Evolutionary conservation across 1,284 basidiomycete genomes (phyloP).

Genomic region (Moesziomyces antarcticus): DNA sequence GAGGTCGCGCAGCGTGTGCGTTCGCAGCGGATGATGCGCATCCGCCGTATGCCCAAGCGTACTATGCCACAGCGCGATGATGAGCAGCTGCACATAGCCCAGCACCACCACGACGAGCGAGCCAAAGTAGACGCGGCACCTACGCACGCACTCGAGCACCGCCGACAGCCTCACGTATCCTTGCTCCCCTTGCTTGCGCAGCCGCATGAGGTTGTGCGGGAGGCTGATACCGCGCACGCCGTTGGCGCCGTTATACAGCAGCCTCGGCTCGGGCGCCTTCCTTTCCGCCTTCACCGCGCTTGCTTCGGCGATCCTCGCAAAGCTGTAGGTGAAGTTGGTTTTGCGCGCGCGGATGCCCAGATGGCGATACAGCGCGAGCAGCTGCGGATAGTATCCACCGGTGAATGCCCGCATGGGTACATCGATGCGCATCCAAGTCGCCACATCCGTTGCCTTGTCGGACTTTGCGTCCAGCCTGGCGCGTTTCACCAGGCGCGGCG

Average conservation of each 20-base stretch:
- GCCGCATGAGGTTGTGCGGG: constrained; percentile 20
- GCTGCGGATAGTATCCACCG: constrained; percentile 64
- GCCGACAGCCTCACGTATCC: constrained; percentile 7
- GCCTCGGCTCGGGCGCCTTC: constrained; percentile 19
- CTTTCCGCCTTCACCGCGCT: background rate
- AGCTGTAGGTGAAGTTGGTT: constrained; percentile 62
- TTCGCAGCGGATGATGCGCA: constrained; percentile 36
- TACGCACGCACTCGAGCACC: constrained; percentile 6
- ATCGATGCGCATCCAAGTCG: constrained; percentile 49
- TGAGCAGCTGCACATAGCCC: constrained; percentile 57
- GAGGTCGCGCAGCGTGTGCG: constrained; percentile 28
- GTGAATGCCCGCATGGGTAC: constrained; percentile 66
- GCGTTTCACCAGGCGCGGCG: constrained; percentile 15
- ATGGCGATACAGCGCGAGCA: constrained; percentile 53
- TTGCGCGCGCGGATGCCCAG: constrained; percentile 43
- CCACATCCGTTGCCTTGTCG: background rate
- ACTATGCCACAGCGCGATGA: constrained; percentile 54
- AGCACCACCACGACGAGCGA: constrained; percentile 36
- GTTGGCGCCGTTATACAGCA: constrained; percentile 58
- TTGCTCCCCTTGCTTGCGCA: background rate
- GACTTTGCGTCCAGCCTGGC: constrained; percentile 1
- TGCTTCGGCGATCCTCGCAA: constrained; percentile 12
- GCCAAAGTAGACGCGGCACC: constrained; percentile 16
- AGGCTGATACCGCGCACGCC: constrained; percentile 49
- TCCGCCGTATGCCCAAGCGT: constrained; percentile 48